Conservation (phyloP, 352 stramenopile species). For the Phytophthora palmivora region DNA sequence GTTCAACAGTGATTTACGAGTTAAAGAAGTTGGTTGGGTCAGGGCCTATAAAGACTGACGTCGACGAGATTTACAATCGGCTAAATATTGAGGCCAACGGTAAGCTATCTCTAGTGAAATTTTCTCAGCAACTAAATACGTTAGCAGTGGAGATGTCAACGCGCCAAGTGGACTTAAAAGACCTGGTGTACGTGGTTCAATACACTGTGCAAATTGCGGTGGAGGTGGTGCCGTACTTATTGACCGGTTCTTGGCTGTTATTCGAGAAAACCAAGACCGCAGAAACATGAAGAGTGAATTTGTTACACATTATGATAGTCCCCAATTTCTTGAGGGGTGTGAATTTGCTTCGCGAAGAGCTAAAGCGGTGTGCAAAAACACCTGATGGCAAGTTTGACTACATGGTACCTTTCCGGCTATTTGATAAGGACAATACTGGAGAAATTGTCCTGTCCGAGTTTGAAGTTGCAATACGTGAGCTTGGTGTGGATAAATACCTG, state of each 20-base stretch:
- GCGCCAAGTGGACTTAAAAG: conserved; percentile 65
- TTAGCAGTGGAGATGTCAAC: conserved; percentile 62
- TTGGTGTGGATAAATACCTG: conserved; percentile 78
- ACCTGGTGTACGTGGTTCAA: conserved; percentile 78
- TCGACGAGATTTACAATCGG: conserved; percentile 69
- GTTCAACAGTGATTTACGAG: conserved; percentile 70
- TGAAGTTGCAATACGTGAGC: conserved; percentile 68
- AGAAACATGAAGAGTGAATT: conserved; percentile 89
- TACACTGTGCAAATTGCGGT: conserved; percentile 77
- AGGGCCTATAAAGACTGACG: conserved; percentile 37
- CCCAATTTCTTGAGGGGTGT: conserved; percentile 79
- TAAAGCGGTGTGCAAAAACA: conserved; percentile 82
- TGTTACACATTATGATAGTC: conserved; percentile 83
- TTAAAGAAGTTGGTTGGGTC: conserved; percentile 72
- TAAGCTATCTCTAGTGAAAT: conserved; percentile 66
- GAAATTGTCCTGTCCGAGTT: conserved; percentile 80
- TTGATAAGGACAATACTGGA: conserved; percentile 76
- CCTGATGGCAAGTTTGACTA: conserved; percentile 83
- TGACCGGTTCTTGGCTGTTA: conserved; percentile 72
- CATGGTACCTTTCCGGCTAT: conserved; percentile 68
- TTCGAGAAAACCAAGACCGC: conserved; percentile 74
- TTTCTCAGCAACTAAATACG: conserved; percentile 64
- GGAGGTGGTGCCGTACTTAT: conserved; percentile 71
- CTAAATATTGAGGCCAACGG: conserved; percentile 79
- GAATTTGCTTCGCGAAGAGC: conserved; percentile 70